Evolutionary conservation across 1,284 basidiomycete species (phyloP).

Genomic region (Papiliotrema flavescens): DNA sequence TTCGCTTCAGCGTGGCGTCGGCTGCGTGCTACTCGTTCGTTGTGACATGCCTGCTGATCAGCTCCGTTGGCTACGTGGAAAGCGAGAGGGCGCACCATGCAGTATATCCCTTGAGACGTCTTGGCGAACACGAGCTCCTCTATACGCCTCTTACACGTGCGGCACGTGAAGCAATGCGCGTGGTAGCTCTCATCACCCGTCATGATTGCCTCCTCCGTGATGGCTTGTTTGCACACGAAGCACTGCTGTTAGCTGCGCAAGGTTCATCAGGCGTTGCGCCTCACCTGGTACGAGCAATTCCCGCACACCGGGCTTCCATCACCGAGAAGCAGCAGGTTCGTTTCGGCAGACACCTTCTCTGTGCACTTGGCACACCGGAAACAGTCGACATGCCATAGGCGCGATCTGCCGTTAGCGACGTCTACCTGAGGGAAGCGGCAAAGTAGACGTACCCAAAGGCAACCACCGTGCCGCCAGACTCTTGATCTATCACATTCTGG

Average conservation of each 20-base stretch:
- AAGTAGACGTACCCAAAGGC: slow-evolving; percentile 82
- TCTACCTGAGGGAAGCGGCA: too few relatives aligned
- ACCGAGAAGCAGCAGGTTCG: slow-evolving; percentile 89
- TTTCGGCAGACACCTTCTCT: slow-evolving; percentile 67
- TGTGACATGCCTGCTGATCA: slow-evolving; percentile 67
- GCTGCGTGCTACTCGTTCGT: slow-evolving; percentile 89
- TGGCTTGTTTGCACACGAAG: slow-evolving; percentile 84
- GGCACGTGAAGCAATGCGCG: slow-evolving; percentile 97
- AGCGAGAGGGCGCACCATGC: slow-evolving; percentile 61
- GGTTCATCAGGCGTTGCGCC: slow-evolving; percentile 11
- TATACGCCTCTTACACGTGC: slow-evolving; percentile 88
- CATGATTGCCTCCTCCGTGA: slow-evolving; percentile 97
- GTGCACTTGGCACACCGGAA: slow-evolving; percentile 55
- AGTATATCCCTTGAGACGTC: slow-evolving; percentile 97
- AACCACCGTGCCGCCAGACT: slow-evolving; percentile 80
- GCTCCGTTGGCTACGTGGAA: not conserved
- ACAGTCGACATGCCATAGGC: slow-evolving; percentile 51
- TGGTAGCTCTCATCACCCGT: slow-evolving; percentile 98
- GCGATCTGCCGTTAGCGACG: slow-evolving; percentile 33
- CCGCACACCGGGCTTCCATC: slow-evolving; percentile 97
- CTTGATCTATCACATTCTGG: slow-evolving; percentile 73
- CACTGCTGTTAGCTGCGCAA: slow-evolving; percentile 52
- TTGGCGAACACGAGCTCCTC: slow-evolving; percentile 98
- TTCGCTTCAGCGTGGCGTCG: slow-evolving; percentile 79
- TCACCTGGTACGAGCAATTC: slow-evolving; percentile 81